phyloP scores from a whole-genome alignment of 2,329 filamentous ascomycete genomes.

The Alternaria triticimaculans region DNA sequence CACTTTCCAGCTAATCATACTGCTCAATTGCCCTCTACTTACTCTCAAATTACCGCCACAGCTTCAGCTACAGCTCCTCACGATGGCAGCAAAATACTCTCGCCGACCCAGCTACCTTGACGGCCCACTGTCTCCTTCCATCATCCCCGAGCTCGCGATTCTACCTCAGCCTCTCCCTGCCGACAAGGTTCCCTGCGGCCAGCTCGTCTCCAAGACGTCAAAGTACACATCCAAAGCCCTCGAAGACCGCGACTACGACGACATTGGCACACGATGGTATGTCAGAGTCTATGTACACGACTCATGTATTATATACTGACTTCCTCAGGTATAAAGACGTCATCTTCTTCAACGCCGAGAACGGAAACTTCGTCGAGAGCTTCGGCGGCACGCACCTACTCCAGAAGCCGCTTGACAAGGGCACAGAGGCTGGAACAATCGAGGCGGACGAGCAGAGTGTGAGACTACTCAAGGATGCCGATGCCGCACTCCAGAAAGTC shows the following conservation, averaged over 20 bases:
- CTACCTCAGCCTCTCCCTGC: constrained; percentile 40
- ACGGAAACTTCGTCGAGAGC: constrained; percentile 34
- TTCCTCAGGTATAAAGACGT: constrained; percentile 40
- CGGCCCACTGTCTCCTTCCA: constrained; percentile 38
- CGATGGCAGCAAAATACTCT: constrained; percentile 37
- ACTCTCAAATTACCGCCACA: neutral
- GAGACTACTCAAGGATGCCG: constrained; percentile 39
- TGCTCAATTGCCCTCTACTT: constrained; percentile 9
- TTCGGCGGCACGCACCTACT: constrained; percentile 42
- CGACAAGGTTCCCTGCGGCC: constrained; percentile 37
- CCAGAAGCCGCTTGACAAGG: constrained; percentile 34
- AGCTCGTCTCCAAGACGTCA: constrained; percentile 40
- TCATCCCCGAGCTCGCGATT: constrained; percentile 42
- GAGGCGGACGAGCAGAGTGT: constrained; percentile 44
- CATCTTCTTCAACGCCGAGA: constrained; percentile 35
- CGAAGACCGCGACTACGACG: constrained; percentile 45
- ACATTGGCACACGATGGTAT: constrained; percentile 43
- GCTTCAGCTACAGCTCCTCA: constrained; percentile 9
- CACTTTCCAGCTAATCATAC: neutral
- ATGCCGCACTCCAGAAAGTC: constrained; percentile 35
- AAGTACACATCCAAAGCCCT: constrained; percentile 37
- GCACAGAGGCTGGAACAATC: constrained; percentile 42
- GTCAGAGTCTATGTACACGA: neutral
- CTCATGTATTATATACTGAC: neutral
- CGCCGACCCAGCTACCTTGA: constrained; percentile 35